Evolutionary conservation across 78 protist species (phyloP), one percentile per base, ranked within the genome.

Genomic region (Dictyostelium intermedium): DNA sequence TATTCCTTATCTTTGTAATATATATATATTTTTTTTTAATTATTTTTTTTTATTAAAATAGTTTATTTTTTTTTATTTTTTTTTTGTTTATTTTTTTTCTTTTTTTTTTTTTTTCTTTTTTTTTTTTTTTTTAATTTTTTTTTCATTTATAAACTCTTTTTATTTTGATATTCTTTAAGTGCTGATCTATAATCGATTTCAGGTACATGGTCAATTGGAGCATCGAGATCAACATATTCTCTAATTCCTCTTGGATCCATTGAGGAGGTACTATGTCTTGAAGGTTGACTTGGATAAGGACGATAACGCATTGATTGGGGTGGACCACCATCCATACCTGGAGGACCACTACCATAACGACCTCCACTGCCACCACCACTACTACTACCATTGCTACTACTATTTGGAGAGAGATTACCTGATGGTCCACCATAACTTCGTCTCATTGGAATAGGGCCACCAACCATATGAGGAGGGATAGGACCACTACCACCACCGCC

Each of bases 191-290:
- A 89, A 69, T 89, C 93, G 72, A 89, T 89, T 16, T 89, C 93
- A 4, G 86, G 93, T 32, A 80, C 84, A 34, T 76, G 23, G 35
- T 80, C 86, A 7, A 83, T 32, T 14, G 93, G 93, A 7, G 92
- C 92, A 89, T 89, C 93, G 14, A 89, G 37, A 69, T 89, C 93
- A 47, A 89, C 93, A 69, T 89, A 89, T 39, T 89, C 93, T 63
- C 93, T 78, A 41, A 89, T 89, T 16, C 93, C 93, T 63, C 93
- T 35, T 32, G 93, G 93, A 39, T 89, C 93, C 11, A 61, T n/a
- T 20, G 50, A 10, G 9, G 50, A 45, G 81, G 79, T 34, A 4
- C 83, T 30, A 16, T 11, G 81, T 27, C 79, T 43, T 43, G 61
- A 50, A 4, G 85, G 37, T 27, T 76, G 82, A 41, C 35, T 25